These are phyloP conservation scores for Colletotrichum nymphaeae DNA, from an alignment of 2,329 filamentous ascomycete species.

Conservation along the genomic window DNA sequence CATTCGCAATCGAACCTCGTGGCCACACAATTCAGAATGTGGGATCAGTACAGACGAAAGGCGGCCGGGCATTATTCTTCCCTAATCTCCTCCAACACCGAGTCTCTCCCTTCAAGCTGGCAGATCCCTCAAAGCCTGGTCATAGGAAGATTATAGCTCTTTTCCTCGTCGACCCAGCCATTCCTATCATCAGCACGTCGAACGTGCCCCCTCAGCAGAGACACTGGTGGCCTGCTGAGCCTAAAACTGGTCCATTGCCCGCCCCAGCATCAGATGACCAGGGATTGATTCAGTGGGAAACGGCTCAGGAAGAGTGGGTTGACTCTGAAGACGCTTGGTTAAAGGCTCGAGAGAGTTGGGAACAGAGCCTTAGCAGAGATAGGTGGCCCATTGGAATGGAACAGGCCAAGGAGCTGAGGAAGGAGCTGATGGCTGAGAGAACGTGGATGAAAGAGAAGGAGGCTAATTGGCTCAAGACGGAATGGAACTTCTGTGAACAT, in stretches of 20 bases:
- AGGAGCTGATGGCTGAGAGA: constrained; percentile 44
- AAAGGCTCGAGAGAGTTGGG: constrained; percentile 38
- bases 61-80: constrained; percentile 65
- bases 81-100: constrained; percentile 65
- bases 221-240: constrained; percentile 47
- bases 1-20: constrained; percentile 46
- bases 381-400: constrained; percentile 27
- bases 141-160: constrained; percentile 71
- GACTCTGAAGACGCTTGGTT: constrained; percentile 15
- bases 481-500: constrained; percentile 43
- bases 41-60: constrained; percentile 58
- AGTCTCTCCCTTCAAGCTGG: constrained; percentile 62
- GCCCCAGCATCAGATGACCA: constrained; percentile 16
- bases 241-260: constrained; percentile 25
- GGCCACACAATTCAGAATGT: constrained; percentile 51
- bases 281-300: constrained; percentile 32
- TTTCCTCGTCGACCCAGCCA: constrained; percentile 69
- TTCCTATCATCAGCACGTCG: constrained; percentile 55
- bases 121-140: constrained; percentile 62
- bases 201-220: constrained; percentile 57
- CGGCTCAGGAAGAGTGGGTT: background rate
- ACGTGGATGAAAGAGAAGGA: constrained; percentile 1
- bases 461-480: background rate
- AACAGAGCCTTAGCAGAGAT: background rate
- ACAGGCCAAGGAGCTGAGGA: constrained; percentile 40